These are phyloP conservation scores for Evernia prunastri DNA, from an alignment of 495 filamentous ascomycete species.

Conservation along the genomic window DNA sequence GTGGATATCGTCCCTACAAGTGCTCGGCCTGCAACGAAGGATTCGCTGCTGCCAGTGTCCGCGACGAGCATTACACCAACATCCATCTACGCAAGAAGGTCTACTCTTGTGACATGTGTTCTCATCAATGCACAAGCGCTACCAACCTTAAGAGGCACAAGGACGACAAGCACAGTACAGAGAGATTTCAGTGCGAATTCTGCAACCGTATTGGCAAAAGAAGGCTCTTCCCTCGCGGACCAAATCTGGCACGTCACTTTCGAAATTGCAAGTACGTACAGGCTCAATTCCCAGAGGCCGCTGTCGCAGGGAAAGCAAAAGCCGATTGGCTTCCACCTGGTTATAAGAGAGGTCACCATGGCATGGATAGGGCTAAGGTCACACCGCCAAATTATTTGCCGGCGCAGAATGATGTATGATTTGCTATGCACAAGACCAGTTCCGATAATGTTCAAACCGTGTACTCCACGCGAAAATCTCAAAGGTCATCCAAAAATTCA, in stretches of 20 bases:
- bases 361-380: conserved; percentile 4
- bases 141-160: conserved; percentile 5
- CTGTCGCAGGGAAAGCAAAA: neutral
- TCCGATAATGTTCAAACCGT: neutral
- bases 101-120: neutral
- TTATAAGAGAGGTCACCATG: conserved; percentile 4
- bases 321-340: neutral
- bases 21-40: conserved; percentile 2
- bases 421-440: neutral
- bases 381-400: neutral
- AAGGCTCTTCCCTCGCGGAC: conserved; percentile 1
- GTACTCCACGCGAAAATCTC: neutral
- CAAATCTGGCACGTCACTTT: neutral
- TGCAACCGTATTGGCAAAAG: neutral
- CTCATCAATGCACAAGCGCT: neutral
- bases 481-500: neutral
- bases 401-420: neutral
- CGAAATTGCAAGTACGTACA: neutral
- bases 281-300: neutral
- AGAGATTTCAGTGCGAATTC: conserved; percentile 2
- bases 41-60: conserved; percentile 2
- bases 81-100: conserved; percentile 1
- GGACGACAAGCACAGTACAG: neutral
- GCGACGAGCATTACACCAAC: neutral
- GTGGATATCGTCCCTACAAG: conserved; percentile 13